These are phyloP conservation scores for Botrytis elliptica DNA, from an alignment of 2,329 filamentous ascomycete species.

Conservation along the genomic window DNA sequence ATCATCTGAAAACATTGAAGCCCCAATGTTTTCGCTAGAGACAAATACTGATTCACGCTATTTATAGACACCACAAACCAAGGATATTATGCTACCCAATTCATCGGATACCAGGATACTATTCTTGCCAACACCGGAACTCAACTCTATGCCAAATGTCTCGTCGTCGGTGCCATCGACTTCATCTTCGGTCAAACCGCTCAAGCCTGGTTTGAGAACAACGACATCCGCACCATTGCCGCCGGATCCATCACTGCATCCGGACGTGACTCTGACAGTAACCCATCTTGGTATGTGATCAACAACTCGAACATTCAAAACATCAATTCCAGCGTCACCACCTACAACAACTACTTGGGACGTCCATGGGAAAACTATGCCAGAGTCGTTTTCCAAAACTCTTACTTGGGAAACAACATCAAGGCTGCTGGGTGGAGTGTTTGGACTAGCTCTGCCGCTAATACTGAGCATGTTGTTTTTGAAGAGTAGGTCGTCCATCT, in stretches of 20 bases:
- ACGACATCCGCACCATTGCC: slow-evolving; percentile 46
- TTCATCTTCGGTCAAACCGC: slow-evolving; percentile 57
- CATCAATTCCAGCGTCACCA: slow-evolving; percentile 42
- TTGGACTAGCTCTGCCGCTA: slow-evolving; percentile 44
- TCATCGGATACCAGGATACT: slow-evolving; percentile 58
- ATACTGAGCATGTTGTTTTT: slow-evolving; percentile 1
- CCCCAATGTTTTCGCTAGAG: slow-evolving; percentile 28
- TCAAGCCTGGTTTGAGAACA: slow-evolving; percentile 50
- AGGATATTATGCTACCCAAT: slow-evolving; percentile 55
- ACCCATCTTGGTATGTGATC: slow-evolving; percentile 53
- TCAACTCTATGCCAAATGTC: slow-evolving; percentile 55
- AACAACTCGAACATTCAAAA: slow-evolving; percentile 50
- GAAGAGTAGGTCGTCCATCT: background rate
- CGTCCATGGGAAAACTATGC: slow-evolving; percentile 52
- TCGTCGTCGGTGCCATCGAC: slow-evolving; percentile 57
- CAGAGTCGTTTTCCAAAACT: slow-evolving; percentile 51
- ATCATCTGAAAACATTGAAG: slow-evolving; percentile 44
- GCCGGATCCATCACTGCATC: slow-evolving; percentile 48
- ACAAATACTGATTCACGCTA: slow-evolving; percentile 53
- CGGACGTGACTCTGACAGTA: slow-evolving; percentile 42
- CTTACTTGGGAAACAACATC: slow-evolving; percentile 49
- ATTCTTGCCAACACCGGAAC: slow-evolving; percentile 49
- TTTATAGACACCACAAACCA: slow-evolving; percentile 51
- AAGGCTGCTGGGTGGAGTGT: slow-evolving; percentile 50
- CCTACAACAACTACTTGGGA: slow-evolving; percentile 49